phyloP scores from a whole-genome alignment of 2,329 filamentous ascomycete species.

The Mycosphaerelloides madeirae region DNA sequence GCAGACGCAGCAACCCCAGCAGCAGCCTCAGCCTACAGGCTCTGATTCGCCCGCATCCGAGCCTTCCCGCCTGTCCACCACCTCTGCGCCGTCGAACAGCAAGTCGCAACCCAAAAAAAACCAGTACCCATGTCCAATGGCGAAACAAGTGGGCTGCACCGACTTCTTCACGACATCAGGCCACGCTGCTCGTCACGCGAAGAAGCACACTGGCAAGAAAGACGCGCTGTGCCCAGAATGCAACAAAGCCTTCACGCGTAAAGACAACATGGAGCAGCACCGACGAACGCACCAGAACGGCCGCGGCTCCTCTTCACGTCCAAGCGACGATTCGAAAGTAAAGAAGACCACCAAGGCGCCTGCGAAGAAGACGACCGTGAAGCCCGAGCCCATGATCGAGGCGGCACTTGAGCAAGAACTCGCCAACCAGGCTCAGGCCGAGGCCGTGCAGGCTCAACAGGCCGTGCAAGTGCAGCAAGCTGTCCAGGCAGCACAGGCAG shows the following conservation, averaged over 20 bases:
- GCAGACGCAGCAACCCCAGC: conserved; percentile 16
- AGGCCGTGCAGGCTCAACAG: conserved; percentile 10
- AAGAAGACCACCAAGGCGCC: conserved; percentile 40
- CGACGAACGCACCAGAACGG: conserved; percentile 65
- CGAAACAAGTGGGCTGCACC: conserved; percentile 65
- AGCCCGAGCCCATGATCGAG: conserved; percentile 30
- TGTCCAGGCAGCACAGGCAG: conserved; percentile 15
- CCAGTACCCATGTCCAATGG: conserved; percentile 69
- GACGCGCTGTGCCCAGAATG: conserved; percentile 66
- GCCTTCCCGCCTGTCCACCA: conserved; percentile 38
- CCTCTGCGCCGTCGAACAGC: conserved; percentile 43
- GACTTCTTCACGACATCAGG: conserved; percentile 82
- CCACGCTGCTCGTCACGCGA: conserved; percentile 78
- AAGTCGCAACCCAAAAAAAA: conserved; percentile 52
- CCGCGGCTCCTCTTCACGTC: conserved; percentile 38
- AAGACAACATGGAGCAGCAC: conserved; percentile 86
- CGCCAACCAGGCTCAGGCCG: conserved; percentile 23
- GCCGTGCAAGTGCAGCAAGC: conserved; percentile 19
- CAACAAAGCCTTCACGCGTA: conserved; percentile 74
- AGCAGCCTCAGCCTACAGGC: conserved; percentile 1
- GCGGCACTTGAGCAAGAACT: conserved; percentile 33
- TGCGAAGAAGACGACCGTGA: conserved; percentile 27
- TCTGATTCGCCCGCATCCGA: conserved; percentile 51
- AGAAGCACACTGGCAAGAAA: conserved; percentile 79
- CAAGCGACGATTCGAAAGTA: conserved; percentile 41